Evolutionary conservation across 1,284 basidiomycete species (phyloP), one percentile per base, ranked within the genome.

Genomic region (Sanghuangporus weigelae): DNA sequence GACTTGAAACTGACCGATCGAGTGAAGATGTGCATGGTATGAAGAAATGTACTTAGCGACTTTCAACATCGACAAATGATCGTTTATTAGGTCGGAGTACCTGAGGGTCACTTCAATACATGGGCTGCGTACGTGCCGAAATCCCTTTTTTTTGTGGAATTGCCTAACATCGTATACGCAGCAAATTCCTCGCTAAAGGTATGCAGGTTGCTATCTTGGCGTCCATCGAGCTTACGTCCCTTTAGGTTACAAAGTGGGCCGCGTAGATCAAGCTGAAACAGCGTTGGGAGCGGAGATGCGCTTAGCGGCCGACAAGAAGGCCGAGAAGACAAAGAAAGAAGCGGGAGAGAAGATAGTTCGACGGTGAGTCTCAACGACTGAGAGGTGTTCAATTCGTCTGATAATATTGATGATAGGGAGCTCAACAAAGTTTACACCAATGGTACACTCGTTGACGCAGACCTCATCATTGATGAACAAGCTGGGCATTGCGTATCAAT

Each of bases 1-100:
- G 95, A 97, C 70, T 76, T 98, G 64, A 98, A 98, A 73, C 80
- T 96, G 44, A 96, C 94, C 0, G 85, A 88, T 55, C 80, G 93
- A 62, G 96, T 98, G 63, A 99, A 98, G 77, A 99, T 99, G 97
- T 96, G 92, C 66, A 98, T 97, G 95, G 94, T 92, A 49, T 66
- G 81, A 66, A 51, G 23, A 56, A 31, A 31, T 31, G 40, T 40
- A 14, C 21, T 64, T n/a, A 31, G 40, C 7, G 10, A 7, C 10
- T 40, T 46, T 53, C 54, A 36, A 7, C 8, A 61, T 14, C 65
- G 35, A 7, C 8, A 11, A 39, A 12, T 61, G n/a, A 51, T 3
- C 11, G 42, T 14, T 11, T 38, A 38, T 7, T 63, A 93, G 93
- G 94, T 97, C 65, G 96, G 97, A 49, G 96, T 99, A 4, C 97